Evolutionary conservation across 2,329 filamentous ascomycete species (phyloP).

Genomic region (Paecilomyces dactylethromorphus): DNA sequence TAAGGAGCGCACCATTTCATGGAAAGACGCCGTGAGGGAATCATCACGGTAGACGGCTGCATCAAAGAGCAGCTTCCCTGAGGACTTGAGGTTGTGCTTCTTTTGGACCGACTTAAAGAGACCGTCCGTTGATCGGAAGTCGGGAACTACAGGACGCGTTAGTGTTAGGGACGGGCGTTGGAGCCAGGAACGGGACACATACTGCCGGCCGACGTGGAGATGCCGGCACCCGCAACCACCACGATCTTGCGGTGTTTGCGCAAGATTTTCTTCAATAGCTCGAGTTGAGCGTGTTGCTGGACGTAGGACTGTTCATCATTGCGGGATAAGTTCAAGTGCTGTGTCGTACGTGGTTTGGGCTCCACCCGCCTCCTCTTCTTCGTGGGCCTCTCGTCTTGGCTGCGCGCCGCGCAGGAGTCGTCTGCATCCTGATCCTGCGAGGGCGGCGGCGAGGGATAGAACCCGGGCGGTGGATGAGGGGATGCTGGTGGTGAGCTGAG

Average conservation of each 20-base stretch:
- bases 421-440: slow-evolving; percentile 36
- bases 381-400: slow-evolving; percentile 59
- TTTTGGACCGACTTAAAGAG: slow-evolving; percentile 79
- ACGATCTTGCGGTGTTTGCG: slow-evolving; percentile 94
- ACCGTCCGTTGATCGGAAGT: slow-evolving; percentile 87
- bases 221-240: slow-evolving; percentile 90
- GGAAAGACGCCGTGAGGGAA: slow-evolving; percentile 80
- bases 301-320: slow-evolving; percentile 22
- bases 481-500: slow-evolving; percentile 37
- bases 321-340: slow-evolving; percentile 63
- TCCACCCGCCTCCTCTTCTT: slow-evolving; percentile 68
- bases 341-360: slow-evolving; percentile 67
- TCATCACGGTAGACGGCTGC: slow-evolving; percentile 96
- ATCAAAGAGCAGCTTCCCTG: slow-evolving; percentile 93
- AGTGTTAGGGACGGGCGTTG: slow-evolving; percentile 6
- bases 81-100: slow-evolving; percentile 85
- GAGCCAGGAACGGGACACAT: slow-evolving; percentile 35
- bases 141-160: slow-evolving; percentile 59
- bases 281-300: slow-evolving; percentile 57
- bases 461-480: slow-evolving; percentile 29
- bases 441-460: slow-evolving; percentile 37
- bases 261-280: slow-evolving; percentile 65
- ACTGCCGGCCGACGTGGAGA: slow-evolving; percentile 93
- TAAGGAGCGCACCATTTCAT: slow-evolving; percentile 90
- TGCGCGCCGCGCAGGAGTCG: slow-evolving; percentile 30